Evolutionary conservation across 1,139 yeast genomes (phyloP), one percentile per base, ranked within the genome.

Genomic region (Hyphopichia pseudoburtonii): DNA sequence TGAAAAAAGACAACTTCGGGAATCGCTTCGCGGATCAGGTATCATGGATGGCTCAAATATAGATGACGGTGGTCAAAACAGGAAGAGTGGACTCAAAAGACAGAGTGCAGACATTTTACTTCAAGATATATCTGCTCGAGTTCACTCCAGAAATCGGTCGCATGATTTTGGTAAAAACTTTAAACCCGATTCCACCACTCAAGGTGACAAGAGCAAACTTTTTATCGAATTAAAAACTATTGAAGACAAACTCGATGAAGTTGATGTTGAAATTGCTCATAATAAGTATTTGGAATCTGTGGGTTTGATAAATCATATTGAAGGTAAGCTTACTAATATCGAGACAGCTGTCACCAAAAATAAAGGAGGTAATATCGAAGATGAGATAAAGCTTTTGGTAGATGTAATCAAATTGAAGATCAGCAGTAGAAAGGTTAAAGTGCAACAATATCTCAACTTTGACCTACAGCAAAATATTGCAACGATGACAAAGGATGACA

Each of bases 221-320:
- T 70, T 71, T 46, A 52, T 54, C 30, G 75, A 68, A 17, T 65
- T 80, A 39, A 75, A 78, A 37, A 67, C 71, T 33, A 67, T 81
- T 29, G 87, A 82, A 46, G 86, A 81, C 38, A 64, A 72, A 35
- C 66, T 84, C 22, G 86, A 82, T 43, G 87, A 82, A 42, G 70
- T 82, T 23, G 92, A 84, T 52, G 77, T 81, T 19, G 70, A 72
- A 40, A 72, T 83, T 23, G 82, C 87, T 5, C 85, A 81, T 50
- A 76, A 80, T 41, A 71, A 72, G 42, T 81, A 73, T 50, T 60
- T 63, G 17, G 77, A 69, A 35, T 80, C 86, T 0, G 82, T 80
- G 2, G 78, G 76, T 3, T 57, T 72, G 28, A 66, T 80, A 33
- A 60, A 65, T 15, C 71, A 69, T 43, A 66, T 73, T 19, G 74